Evolutionary conservation across 345 rosid genomes (phyloP).

Genomic region (Iberis pinnata): DNA sequence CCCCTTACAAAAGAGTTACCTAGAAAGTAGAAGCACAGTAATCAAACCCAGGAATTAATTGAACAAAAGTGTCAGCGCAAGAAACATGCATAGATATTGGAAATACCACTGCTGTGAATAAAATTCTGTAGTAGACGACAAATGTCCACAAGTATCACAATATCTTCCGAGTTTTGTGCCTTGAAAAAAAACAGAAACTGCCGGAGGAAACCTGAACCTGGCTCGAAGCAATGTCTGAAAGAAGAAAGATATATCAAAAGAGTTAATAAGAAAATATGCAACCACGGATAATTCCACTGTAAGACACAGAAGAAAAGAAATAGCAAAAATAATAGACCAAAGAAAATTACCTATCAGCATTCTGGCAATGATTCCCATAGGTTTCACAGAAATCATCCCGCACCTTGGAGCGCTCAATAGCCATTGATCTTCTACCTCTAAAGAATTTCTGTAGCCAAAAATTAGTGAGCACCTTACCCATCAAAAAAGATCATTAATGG

Average conservation of each 20-base stretch:
- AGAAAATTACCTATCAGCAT: conserved; percentile 62
- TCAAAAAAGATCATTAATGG: conserved; percentile 2
- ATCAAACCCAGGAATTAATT: conserved; percentile 21
- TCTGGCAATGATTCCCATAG: conserved; percentile 59
- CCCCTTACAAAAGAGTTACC: conserved; percentile 14
- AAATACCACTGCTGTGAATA: conserved; percentile 49
- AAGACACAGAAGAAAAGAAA: not conserved
- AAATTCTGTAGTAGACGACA: conserved; percentile 51
- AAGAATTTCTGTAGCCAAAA: conserved; percentile 76
- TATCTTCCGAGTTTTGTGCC: conserved; percentile 50
- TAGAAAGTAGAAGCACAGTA: conserved; percentile 14
- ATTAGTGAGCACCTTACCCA: conserved; percentile 33
- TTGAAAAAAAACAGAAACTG: conserved; percentile 71
- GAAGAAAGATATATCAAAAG: not conserved
- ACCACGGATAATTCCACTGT: not conserved
- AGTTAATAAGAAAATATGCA: not conserved
- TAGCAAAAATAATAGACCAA: conserved; percentile 1
- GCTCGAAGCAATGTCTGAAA: conserved; percentile 82
- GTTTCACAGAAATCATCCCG: conserved; percentile 54
- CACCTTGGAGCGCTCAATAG: conserved; percentile 53
- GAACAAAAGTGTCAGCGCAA: conserved; percentile 20
- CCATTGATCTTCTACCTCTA: conserved; percentile 78
- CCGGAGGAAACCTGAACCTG: conserved; percentile 69
- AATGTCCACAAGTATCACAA: conserved; percentile 54
- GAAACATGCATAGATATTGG: conserved; percentile 12